A percentile compares a stretch with the other conserved stretches of the same genome.
phyloP scores from a whole-genome alignment of 768 basidiomycete genomes.

The Cyathus striatus region DNA sequence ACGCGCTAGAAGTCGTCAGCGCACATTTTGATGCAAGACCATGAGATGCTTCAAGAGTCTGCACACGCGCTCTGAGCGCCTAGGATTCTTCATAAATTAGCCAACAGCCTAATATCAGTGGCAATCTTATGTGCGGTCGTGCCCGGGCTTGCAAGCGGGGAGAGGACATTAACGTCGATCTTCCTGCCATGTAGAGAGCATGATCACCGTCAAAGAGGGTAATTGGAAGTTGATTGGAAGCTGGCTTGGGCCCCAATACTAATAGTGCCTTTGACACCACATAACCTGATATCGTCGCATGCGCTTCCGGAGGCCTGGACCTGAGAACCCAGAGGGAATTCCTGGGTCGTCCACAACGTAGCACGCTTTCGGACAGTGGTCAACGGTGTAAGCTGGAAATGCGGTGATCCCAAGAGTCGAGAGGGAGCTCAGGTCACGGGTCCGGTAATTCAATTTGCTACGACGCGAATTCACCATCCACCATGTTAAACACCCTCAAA shows the following conservation, averaged over 20 bases:
- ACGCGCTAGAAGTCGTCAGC: slow-evolving; percentile 88
- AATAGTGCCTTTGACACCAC: slow-evolving; percentile 99
- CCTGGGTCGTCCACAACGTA: slow-evolving; percentile 86
- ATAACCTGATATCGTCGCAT: slow-evolving; percentile 89
- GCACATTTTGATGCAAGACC: slow-evolving; percentile 95
- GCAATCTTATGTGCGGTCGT: slow-evolving; percentile 98
- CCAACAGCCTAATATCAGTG: slow-evolving; percentile 90
- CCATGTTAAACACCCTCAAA: too few relatives aligned
- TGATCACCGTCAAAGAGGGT: slow-evolving; percentile 94
- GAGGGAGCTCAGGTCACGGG: too few relatives aligned
- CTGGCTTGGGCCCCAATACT: slow-evolving; percentile 98
- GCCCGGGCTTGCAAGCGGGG: slow-evolving; percentile 84
- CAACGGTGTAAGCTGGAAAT: slow-evolving; percentile 97
- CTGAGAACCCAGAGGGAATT: slow-evolving; percentile 93
- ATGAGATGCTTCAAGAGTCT: slow-evolving; percentile 94
- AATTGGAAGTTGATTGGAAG: too few relatives aligned
- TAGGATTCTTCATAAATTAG: slow-evolving; percentile 98
- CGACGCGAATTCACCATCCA: too few relatives aligned
- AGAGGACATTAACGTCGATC: slow-evolving; percentile 90
- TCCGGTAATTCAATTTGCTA: too few relatives aligned
- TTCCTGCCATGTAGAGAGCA: slow-evolving; percentile 95
- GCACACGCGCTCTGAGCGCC: slow-evolving; percentile 97
- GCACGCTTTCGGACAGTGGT: slow-evolving; percentile 98
- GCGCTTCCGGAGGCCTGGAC: slow-evolving; percentile 91
- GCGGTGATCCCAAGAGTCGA: slow-evolving; percentile 97